A percentile compares a stretch with the other conserved stretches of the same genome.
These are phyloP conservation scores for Tylopilus subfusipes DNA, from an alignment of 768 basidiomycete species.

Conservation along the genomic window DNA sequence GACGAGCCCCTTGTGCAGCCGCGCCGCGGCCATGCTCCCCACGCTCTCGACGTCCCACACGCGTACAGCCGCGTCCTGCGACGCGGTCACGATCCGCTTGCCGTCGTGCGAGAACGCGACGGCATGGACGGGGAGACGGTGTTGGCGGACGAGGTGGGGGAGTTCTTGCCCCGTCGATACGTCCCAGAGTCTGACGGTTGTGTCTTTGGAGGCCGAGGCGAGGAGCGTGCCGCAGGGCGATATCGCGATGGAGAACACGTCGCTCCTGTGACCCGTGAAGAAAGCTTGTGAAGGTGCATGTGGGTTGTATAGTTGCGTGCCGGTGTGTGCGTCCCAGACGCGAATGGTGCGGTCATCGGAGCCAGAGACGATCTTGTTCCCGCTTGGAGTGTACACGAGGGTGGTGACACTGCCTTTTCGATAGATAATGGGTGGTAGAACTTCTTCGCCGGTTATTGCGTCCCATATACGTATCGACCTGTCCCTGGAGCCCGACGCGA, in stretches of 20 bases:
- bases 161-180: slow-evolving; percentile 18
- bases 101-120: slow-evolving; percentile 30
- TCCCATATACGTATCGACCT: slow-evolving; percentile 30
- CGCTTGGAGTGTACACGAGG: slow-evolving; percentile 31
- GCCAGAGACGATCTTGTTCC: slow-evolving; percentile 27
- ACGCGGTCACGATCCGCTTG: slow-evolving; percentile 27
- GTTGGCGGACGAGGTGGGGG: slow-evolving; percentile 26
- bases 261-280: slow-evolving; percentile 22
- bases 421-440: slow-evolving; percentile 14
- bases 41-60: slow-evolving; percentile 31
- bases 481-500: slow-evolving; percentile 33
- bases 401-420: slow-evolving; percentile 20
- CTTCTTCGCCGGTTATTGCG: slow-evolving; percentile 14
- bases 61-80: slow-evolving; percentile 25
- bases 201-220: slow-evolving; percentile 31
- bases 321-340: slow-evolving; percentile 27
- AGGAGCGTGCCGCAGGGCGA: slow-evolving; percentile 30
- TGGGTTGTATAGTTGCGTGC: slow-evolving; percentile 16
- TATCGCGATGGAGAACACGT: slow-evolving; percentile 26
- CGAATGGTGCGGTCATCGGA: slow-evolving; percentile 30
- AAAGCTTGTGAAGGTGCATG: neutral
- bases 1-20: slow-evolving; percentile 29
- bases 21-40: slow-evolving; percentile 24
- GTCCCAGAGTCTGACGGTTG: slow-evolving; percentile 32
- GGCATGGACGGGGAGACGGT: slow-evolving; percentile 23